Percentiles rank a stretch among this genome's conserved stretches.
These are phyloP conservation scores for Colletotrichum nymphaeae DNA, from an alignment of 2,329 filamentous ascomycete genomes.

Conservation along the genomic window DNA sequence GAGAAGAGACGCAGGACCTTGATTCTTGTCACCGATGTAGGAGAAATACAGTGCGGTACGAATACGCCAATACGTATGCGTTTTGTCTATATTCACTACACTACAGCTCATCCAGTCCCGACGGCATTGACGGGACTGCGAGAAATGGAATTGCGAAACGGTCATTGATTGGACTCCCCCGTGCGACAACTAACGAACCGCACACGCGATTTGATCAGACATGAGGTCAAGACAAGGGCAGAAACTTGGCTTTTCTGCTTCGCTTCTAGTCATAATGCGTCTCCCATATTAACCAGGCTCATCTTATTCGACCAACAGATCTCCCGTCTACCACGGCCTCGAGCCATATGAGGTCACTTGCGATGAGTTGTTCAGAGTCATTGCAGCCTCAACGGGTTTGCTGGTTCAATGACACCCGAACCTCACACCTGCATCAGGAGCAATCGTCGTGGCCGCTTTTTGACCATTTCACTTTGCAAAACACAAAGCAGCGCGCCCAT, in stretches of 20 bases:
- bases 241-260: constrained; percentile 6
- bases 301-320: not conserved
- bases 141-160: constrained; percentile 15
- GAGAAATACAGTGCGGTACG: not conserved
- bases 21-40: not conserved
- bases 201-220: constrained; percentile 2
- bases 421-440: not conserved
- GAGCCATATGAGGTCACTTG: not conserved
- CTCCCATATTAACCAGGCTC: not conserved
- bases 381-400: not conserved
- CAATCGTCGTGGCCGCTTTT: not conserved
- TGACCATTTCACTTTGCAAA: not conserved
- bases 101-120: not conserved
- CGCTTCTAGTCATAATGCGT: not conserved
- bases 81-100: not conserved
- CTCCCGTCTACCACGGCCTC: not conserved
- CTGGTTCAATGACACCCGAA: not conserved
- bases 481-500: not conserved
- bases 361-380: not conserved
- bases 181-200: not conserved
- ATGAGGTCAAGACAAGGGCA: constrained; percentile 27
- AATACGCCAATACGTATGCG: not conserved
- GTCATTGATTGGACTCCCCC: not conserved
- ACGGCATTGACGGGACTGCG: not conserved
- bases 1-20: not conserved